A percentile compares a stretch with the other conserved stretches of the same genome.
Conservation (phyloP, 441 rosid species). For the Euphorbia neoarborescens region DNA sequence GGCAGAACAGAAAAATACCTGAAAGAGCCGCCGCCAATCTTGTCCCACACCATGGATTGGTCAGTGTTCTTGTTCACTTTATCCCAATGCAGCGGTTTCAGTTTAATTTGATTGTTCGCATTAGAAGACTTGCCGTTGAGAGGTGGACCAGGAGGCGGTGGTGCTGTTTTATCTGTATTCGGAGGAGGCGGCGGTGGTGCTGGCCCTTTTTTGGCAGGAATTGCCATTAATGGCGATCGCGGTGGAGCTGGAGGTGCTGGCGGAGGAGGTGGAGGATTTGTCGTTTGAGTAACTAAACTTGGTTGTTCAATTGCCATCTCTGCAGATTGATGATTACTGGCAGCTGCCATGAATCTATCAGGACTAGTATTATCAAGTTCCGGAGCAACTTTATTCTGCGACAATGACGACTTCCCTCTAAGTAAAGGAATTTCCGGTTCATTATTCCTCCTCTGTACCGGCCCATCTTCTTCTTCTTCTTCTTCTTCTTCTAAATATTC, state of each 20-base stretch:
- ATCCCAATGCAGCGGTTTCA: constrained; percentile 94
- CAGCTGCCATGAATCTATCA: neutral
- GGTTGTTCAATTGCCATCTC: constrained; percentile 17
- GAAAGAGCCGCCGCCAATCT: constrained; percentile 68
- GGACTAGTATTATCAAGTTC: constrained; percentile 1
- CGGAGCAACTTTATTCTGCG: constrained; percentile 34
- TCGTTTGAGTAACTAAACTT: constrained; percentile 28
- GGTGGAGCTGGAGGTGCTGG: constrained; percentile 27
- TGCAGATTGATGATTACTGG: neutral
- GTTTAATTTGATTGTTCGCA: constrained; percentile 48
- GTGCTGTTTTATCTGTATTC: constrained; percentile 25
- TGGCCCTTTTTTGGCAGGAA: constrained; percentile 14
- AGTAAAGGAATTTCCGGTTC: constrained; percentile 52
- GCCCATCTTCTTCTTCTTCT: constrained; percentile 9
- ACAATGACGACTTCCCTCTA: constrained; percentile 55
- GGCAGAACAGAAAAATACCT: constrained; percentile 34
- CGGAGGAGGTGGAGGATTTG: constrained; percentile 28
- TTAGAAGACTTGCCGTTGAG: constrained; percentile 21
- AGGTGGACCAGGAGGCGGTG: constrained; percentile 25
- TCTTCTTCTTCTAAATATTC: constrained; percentile 16
- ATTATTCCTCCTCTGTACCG: constrained; percentile 20
- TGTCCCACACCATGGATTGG: constrained; percentile 98
- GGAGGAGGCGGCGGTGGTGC: constrained; percentile 12
- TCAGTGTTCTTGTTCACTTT: constrained; percentile 53
- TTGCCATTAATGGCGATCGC: constrained; percentile 17